Evolutionary conservation across 306 rosid genomes (phyloP).

Genomic region (Cicer pinnatifidum): DNA sequence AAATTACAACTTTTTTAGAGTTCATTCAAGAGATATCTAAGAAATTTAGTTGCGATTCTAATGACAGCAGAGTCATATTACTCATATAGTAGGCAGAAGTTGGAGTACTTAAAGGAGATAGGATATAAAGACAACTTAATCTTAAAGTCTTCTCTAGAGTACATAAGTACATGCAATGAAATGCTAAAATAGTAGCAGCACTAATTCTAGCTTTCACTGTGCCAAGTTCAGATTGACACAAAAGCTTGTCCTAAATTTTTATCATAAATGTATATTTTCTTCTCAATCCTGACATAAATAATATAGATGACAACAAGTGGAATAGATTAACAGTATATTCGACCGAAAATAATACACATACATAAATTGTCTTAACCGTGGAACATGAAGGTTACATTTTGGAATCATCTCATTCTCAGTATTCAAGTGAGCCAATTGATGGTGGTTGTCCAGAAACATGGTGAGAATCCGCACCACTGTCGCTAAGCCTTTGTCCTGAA

Average conservation of each 20-base stretch:
- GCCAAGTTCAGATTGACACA: conserved; percentile 46
- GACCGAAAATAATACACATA: conserved; percentile 33
- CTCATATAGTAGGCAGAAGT: not conserved
- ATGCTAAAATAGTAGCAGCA: conserved; percentile 44
- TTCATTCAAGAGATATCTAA: too few species aligned
- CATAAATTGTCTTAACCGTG: conserved; percentile 36
- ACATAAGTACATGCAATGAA: conserved; percentile 49
- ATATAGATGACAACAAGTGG: not conserved
- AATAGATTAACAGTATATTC: conserved; percentile 33
- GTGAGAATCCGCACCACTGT: conserved; percentile 55
- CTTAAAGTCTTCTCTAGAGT: conserved; percentile 42
- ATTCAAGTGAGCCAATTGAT: conserved; percentile 69
- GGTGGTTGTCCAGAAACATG: conserved; percentile 72
- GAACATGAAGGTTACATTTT: conserved; percentile 36
- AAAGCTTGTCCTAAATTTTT: conserved; percentile 46
- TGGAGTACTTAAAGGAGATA: not conserved
- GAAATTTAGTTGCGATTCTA: not conserved
- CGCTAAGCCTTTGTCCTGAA: conserved; percentile 61
- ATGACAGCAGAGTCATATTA: not conserved
- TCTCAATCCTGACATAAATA: conserved; percentile 39
- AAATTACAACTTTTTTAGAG: too few species aligned
- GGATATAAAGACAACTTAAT: conserved; percentile 29
- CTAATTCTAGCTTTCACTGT: conserved; percentile 43
- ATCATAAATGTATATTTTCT: conserved; percentile 40
- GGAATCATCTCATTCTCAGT: conserved; percentile 48